Percentiles rank a stretch among this genome's conserved stretches.
Conservation (phyloP, 176 grass and related monocot genomes). For the Ampelocalamus luodianensis region DNA sequence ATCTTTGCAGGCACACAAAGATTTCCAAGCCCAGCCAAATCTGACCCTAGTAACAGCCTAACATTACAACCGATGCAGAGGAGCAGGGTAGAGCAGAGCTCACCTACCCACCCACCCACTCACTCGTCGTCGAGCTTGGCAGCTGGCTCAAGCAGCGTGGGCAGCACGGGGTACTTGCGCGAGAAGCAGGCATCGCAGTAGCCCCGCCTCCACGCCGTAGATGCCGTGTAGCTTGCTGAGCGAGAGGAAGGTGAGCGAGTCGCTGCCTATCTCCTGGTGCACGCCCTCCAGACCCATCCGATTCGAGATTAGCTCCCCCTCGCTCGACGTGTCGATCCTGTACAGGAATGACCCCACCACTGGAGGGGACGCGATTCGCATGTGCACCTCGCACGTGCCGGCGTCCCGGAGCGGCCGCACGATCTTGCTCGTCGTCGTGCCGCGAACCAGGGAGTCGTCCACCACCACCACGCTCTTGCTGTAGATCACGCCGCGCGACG, state of each 20-base stretch:
- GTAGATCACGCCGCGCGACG: slow-evolving; percentile 54
- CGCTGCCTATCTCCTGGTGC: slow-evolving; percentile 58
- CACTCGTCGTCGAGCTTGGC: slow-evolving; percentile 45
- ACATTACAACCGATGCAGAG: slow-evolving; percentile 17
- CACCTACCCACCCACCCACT: neutral
- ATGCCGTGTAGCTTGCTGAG: slow-evolving; percentile 55
- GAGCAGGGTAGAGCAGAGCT: slow-evolving; percentile 36
- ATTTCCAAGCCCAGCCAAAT: slow-evolving; percentile 7
- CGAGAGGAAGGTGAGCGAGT: slow-evolving; percentile 69
- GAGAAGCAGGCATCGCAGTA: slow-evolving; percentile 83
- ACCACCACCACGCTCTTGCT: slow-evolving; percentile 80
- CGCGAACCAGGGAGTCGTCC: slow-evolving; percentile 81
- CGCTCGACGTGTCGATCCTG: slow-evolving; percentile 71
- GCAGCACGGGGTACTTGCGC: slow-evolving; percentile 63
- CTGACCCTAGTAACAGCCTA: slow-evolving; percentile 29
- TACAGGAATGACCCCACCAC: slow-evolving; percentile 76
- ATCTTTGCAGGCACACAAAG: neutral
- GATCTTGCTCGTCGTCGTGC: slow-evolving; percentile 80
- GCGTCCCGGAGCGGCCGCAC: slow-evolving; percentile 60
- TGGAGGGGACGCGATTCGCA: slow-evolving; percentile 75
- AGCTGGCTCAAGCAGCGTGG: slow-evolving; percentile 40
- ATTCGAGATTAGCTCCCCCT: slow-evolving; percentile 75
- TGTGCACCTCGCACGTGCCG: slow-evolving; percentile 77
- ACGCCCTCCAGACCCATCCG: slow-evolving; percentile 64
- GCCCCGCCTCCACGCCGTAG: slow-evolving; percentile 47